phyloP scores from a whole-genome alignment of 2,329 filamentous ascomycete genomes.

The Sphaerulina populicola region DNA sequence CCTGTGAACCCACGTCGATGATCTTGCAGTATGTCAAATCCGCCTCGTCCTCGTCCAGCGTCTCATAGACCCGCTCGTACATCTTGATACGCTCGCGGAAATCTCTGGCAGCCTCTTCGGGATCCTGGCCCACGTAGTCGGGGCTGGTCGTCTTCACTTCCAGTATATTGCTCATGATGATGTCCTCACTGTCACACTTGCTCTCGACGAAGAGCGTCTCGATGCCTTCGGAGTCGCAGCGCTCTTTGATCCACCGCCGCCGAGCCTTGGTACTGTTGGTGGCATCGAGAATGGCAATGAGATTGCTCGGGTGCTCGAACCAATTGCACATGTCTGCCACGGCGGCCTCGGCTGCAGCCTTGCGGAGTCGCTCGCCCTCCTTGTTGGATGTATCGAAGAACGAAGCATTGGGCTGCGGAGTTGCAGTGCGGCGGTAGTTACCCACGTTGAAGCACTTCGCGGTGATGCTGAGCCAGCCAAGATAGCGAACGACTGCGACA shows the following conservation, averaged over 20 bases:
- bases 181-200: constrained; percentile 87
- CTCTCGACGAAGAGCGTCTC: constrained; percentile 95
- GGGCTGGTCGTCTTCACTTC: constrained; percentile 88
- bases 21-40: constrained; percentile 93
- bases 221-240: constrained; percentile 61
- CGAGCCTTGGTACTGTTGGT: constrained; percentile 91
- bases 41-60: constrained; percentile 80
- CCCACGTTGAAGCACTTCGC: constrained; percentile 96
- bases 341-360: constrained; percentile 82
- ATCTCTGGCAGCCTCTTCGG: constrained; percentile 79
- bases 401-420: constrained; percentile 80
- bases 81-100: constrained; percentile 92
- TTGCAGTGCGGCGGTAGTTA: constrained; percentile 82
- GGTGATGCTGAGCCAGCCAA: constrained; percentile 91
- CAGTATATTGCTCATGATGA: constrained; percentile 97
- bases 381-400: constrained; percentile 90
- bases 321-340: constrained; percentile 89
- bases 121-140: constrained; percentile 89
- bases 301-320: constrained; percentile 68
- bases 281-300: constrained; percentile 89
- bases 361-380: constrained; percentile 82
- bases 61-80: constrained; percentile 95
- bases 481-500: constrained; percentile 66
- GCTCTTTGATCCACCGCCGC: constrained; percentile 82
- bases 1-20: constrained; percentile 89